A percentile compares a stretch with the other conserved stretches of the same genome.
phyloP scores from a whole-genome alignment of 257 asterid species.

The Solanum boliviense region DNA sequence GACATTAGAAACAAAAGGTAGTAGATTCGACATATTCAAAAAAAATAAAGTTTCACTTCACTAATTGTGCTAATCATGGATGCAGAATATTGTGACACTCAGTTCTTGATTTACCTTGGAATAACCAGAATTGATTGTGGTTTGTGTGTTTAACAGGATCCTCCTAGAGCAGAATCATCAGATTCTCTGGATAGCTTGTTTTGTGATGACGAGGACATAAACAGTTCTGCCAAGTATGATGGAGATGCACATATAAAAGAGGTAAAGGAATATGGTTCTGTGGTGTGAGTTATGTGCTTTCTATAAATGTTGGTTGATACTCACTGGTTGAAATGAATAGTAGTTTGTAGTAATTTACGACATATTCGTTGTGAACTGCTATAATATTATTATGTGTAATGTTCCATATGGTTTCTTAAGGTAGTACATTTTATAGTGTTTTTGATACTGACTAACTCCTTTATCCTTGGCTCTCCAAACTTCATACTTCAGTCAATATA shows the following conservation, averaged over 20 bases:
- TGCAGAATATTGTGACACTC: not conserved
- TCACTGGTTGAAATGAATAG: not conserved
- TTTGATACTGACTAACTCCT: not conserved
- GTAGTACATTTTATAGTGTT: not conserved
- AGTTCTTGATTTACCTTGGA: not conserved
- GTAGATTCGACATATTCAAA: not conserved
- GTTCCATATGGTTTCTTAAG: not conserved
- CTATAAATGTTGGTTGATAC: not conserved
- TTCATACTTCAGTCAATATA: not conserved
- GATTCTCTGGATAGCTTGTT: slow-evolving; percentile 42
- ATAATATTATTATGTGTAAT: not conserved
- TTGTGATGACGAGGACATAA: slow-evolving; percentile 19
- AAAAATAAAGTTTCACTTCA: not conserved
- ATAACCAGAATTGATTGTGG: not conserved
- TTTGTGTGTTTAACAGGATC: slow-evolving; percentile 29
- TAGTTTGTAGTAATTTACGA: not conserved
- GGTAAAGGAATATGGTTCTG: slow-evolving; percentile 24
- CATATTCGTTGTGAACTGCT: not conserved
- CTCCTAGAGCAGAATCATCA: slow-evolving; percentile 31
- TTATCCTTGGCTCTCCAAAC: not conserved
- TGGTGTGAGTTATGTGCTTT: not conserved
- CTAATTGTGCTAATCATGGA: not conserved
- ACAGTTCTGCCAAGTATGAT: slow-evolving; percentile 8
- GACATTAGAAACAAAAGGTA: not conserved
- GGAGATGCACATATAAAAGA: slow-evolving; percentile 27